Percentiles rank a stretch among this genome's conserved stretches.
These are phyloP conservation scores for Cyberlindnera amylophila DNA, from an alignment of 805 yeast species.

Conservation along the genomic window DNA sequence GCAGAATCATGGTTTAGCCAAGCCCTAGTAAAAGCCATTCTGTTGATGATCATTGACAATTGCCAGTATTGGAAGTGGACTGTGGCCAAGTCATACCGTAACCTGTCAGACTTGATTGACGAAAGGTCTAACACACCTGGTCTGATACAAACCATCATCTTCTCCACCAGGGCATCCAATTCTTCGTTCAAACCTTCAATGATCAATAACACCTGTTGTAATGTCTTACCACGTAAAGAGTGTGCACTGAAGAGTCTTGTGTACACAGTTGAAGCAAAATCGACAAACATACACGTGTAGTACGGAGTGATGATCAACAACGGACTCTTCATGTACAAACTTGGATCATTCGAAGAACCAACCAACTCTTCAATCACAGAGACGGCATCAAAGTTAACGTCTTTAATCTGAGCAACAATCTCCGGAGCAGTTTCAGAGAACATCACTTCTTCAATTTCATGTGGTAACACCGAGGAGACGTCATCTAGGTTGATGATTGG, in stretches of 20 bases:
- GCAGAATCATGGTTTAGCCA: conserved; percentile 23
- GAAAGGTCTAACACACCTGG: conserved; percentile 10
- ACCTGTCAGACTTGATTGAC: conserved; percentile 3
- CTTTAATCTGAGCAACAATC: conserved; percentile 4
- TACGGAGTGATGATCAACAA: conserved; percentile 9
- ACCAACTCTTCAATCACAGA: conserved; percentile 5
- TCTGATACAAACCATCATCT: conserved; percentile 14
- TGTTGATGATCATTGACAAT: conserved; percentile 21
- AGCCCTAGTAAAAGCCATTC: conserved; percentile 26
- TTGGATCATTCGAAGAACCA: background rate
- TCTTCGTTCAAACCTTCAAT: conserved; percentile 18
- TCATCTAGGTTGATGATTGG: conserved; percentile 42
- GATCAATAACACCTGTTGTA: conserved; percentile 15
- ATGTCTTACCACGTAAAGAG: conserved; percentile 15
- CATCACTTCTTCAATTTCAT: conserved; percentile 10
- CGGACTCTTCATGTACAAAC: conserved; percentile 8
- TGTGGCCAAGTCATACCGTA: conserved; percentile 10
- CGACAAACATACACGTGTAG: conserved; percentile 8
- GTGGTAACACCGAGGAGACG: conserved; percentile 19
- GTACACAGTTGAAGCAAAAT: conserved; percentile 18
- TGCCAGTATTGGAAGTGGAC: conserved; percentile 22
- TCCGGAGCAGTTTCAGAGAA: conserved; percentile 4
- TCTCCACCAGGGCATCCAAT: conserved; percentile 12
- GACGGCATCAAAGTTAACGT: conserved; percentile 6
- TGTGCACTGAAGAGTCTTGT: conserved; percentile 20